These are phyloP conservation scores for Datisca glomerata DNA, from an alignment of 306 rosid species.

Conservation along the genomic window DNA sequence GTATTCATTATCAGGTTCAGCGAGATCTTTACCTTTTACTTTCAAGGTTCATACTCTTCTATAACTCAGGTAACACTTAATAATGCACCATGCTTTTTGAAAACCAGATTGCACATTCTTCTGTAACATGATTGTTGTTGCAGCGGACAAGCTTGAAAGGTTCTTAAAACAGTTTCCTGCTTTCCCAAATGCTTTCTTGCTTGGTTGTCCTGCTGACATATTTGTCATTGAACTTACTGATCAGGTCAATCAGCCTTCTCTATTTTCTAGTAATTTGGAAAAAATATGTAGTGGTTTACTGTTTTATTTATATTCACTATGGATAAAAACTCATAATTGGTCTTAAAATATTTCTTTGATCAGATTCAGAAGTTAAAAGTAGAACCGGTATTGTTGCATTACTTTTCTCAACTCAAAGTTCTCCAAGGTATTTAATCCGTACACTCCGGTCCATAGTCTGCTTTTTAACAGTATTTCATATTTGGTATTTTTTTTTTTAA, in stretches of 20 bases:
- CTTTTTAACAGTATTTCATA: no score
- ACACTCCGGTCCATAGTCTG: no score
- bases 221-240: conserved; percentile 88
- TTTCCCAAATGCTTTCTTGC: conserved; percentile 69
- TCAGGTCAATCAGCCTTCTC: conserved; percentile 59
- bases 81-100: conserved; percentile 9
- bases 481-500: no score
- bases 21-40: conserved; percentile 88
- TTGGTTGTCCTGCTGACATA: conserved; percentile 80
- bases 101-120: conserved; percentile 10
- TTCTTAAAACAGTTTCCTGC: conserved; percentile 71
- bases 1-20: conserved; percentile 58
- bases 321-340: not conserved
- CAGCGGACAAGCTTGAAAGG: conserved; percentile 66
- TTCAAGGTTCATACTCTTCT: conserved; percentile 79
- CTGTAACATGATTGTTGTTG: conserved; percentile 18
- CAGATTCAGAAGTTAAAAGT: conserved; percentile 95
- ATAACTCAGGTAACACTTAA: conserved; percentile 58
- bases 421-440: conserved; percentile 48
- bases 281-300: no score
- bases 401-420: conserved; percentile 59
- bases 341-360: conserved; percentile 11
- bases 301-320: not conserved
- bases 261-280: no score
- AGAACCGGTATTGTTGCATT: conserved; percentile 92